Percentiles rank a stretch among this genome's conserved stretches.
Evolutionary conservation across 1,284 basidiomycete genomes (phyloP).

Genomic region (Ganoderma leucocontextum): DNA sequence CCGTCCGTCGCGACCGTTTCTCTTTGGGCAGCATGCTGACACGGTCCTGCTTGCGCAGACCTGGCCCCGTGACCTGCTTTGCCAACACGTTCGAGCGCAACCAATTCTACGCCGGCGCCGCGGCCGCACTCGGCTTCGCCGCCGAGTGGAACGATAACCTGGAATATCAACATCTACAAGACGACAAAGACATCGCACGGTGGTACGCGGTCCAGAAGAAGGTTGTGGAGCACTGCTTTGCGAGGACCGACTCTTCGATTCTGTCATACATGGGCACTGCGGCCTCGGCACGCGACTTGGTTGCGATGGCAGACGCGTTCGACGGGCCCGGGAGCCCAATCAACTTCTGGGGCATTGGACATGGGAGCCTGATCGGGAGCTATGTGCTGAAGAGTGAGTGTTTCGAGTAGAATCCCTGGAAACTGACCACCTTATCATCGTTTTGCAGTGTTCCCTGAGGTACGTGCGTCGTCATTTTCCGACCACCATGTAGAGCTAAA

Average conservation of each 20-base stretch:
- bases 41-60: background rate
- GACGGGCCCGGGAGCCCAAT: constrained; percentile 25
- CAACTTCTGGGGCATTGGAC: constrained; percentile 24
- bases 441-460: constrained; percentile 26
- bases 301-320: constrained; percentile 26
- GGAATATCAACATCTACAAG: background rate
- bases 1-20: background rate
- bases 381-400: constrained; percentile 26
- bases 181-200: background rate
- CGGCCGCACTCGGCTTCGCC: constrained; percentile 4
- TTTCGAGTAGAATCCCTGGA: background rate
- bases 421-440: background rate
- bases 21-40: background rate
- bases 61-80: constrained; percentile 19
- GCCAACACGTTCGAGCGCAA: background rate
- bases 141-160: background rate
- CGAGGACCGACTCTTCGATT: background rate
- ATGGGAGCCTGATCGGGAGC: constrained; percentile 23
- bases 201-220: constrained; percentile 16
- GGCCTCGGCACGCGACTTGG: constrained; percentile 23
- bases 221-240: constrained; percentile 11
- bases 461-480: background rate
- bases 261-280: constrained; percentile 27
- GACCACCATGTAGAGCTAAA: background rate
- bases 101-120: constrained; percentile 4